Percentiles rank a stretch among this genome's conserved stretches.
phyloP scores from a whole-genome alignment of 371 early-diverging fungal species.

The Mortierella sp. region DNA sequence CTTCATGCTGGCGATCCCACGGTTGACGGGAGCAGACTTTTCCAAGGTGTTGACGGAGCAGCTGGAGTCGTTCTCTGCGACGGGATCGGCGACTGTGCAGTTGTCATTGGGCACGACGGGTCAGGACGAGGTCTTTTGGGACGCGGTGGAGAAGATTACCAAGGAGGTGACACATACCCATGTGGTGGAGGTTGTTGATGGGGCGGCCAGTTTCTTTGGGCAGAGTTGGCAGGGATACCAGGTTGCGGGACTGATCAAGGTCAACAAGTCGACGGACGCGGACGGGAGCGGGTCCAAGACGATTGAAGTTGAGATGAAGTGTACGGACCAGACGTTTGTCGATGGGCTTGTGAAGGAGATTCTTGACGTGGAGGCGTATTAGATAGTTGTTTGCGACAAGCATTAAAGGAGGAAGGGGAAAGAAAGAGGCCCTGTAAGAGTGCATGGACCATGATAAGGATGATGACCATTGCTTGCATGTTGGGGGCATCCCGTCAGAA shows the following conservation, averaged over 20 bases:
- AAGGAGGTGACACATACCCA: slow-evolving; percentile 62
- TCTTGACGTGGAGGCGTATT: slow-evolving; percentile 24
- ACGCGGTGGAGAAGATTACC: slow-evolving; percentile 66
- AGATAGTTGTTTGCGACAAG: not conserved
- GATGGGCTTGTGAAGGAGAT: slow-evolving; percentile 65
- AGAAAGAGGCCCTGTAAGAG: not conserved
- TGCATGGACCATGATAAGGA: not conserved
- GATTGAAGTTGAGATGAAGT: slow-evolving; percentile 76
- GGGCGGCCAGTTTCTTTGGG: slow-evolving; percentile 82
- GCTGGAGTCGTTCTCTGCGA: slow-evolving; percentile 65
- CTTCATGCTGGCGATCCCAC: slow-evolving; percentile 62
- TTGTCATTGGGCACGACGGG: slow-evolving; percentile 61
- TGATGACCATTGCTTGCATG: slow-evolving; percentile 5
- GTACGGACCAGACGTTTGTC: slow-evolving; percentile 74
- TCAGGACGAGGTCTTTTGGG: slow-evolving; percentile 65
- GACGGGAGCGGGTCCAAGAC: slow-evolving; percentile 48
- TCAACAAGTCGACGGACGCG: slow-evolving; percentile 33
- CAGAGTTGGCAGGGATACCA: slow-evolving; percentile 73
- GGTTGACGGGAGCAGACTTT: slow-evolving; percentile 69
- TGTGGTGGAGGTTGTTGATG: slow-evolving; percentile 79
- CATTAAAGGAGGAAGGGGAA: not conserved
- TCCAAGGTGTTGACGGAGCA: slow-evolving; percentile 67
- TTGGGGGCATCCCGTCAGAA: not conserved
- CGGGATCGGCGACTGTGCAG: slow-evolving; percentile 66
- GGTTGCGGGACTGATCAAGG: slow-evolving; percentile 79